Evolutionary conservation across 805 yeast species (phyloP), one percentile per base, ranked within the genome.

Genomic region (Starmerella bombicola): DNA sequence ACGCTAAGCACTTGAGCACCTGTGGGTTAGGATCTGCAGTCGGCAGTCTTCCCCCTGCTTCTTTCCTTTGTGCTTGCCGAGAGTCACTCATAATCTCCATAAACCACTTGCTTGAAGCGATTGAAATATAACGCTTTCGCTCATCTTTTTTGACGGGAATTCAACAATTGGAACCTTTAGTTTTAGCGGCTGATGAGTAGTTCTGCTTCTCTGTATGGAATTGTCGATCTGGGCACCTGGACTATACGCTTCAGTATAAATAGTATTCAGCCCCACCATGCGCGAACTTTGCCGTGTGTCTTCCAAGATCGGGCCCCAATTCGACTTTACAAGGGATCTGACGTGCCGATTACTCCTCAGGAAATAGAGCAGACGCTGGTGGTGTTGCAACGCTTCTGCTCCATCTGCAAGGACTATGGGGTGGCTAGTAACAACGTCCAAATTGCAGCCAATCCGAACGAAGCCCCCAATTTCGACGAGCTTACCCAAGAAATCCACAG

Each of bases 171-270:
- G n/a, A n/a, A n/a, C n/a, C n/a, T n/a, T n/a, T n/a, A n/a, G n/a
- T n/a, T n/a, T n/a, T n/a, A n/a, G n/a, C n/a, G n/a, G n/a, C n/a
- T n/a, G n/a, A 34, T 34, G 29, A 9, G 18, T 9, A 21, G 18
- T 5, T 5, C 42, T 4, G 26, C 38, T 5, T 26, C 38, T 19
- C 37, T 45, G 21, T 45, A 35, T n/a, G 49, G 49, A 10, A 45
- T 80, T 34, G 84, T 78, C 3, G 86, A 80, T 56, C 76, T 80
- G 17, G 88, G 86, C 7, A 76, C 86, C 16, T 77, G 78, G 54
- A 86, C 83, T 29, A 70, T 80, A 34, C 63, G 86, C 38, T 78
- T 80, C 54, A 73, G 81, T 31, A 78, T 80, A 30, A 74, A 83
- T 15, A 77, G 84, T 2, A 67, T 72, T 36, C 78, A 80, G 3